Evolutionary conservation across 257 asterid genomes (phyloP).

Genomic region (Solanum neorickii): DNA sequence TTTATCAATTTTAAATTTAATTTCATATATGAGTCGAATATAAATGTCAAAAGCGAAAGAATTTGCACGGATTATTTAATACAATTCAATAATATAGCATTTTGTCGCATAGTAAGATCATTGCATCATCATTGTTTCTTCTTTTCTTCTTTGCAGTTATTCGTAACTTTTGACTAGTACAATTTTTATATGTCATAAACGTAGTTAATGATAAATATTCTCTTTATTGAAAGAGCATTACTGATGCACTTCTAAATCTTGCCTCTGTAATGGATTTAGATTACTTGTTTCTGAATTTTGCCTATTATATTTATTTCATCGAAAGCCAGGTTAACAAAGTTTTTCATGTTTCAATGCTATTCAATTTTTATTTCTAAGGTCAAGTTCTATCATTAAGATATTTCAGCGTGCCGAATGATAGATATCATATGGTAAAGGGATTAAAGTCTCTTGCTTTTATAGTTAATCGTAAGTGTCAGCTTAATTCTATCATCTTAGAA

Average conservation of each 20-base stretch:
- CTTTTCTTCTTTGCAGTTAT: not conserved
- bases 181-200: conserved; percentile 27
- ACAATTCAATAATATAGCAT: not conserved
- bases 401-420: conserved; percentile 76
- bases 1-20: too few species aligned
- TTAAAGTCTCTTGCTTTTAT: conserved; percentile 62
- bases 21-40: too few species aligned
- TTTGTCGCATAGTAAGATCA: not conserved
- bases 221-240: conserved; percentile 40
- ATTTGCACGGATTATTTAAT: not conserved
- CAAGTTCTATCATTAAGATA: not conserved
- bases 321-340: conserved; percentile 49
- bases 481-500: not conserved
- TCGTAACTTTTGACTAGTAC: not conserved
- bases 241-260: conserved; percentile 31
- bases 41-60: not conserved
- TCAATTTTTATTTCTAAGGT: not conserved
- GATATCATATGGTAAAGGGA: conserved; percentile 74
- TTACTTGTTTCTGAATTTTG: conserved; percentile 27
- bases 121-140: not conserved
- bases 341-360: not conserved
- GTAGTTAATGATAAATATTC: conserved; percentile 33
- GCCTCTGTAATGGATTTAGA: conserved; percentile 32
- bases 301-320: conserved; percentile 43
- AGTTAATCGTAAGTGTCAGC: conserved; percentile 52